Evolutionary conservation across 2,329 filamentous ascomycete species (phyloP).

Genomic region (Hypoxylon sp.): DNA sequence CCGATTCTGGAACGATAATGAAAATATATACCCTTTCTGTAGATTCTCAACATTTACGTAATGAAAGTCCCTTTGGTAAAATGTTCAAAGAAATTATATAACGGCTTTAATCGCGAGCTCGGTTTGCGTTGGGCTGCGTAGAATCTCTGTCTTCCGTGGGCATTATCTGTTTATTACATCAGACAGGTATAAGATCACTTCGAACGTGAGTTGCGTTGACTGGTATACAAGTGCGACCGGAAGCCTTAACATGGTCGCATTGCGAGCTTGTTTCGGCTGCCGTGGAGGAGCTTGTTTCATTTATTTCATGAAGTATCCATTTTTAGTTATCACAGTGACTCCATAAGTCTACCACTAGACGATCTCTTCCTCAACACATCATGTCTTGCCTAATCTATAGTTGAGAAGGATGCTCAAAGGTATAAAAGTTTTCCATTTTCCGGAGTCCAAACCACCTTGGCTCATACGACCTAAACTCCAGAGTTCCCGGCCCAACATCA

Average conservation of each 20-base stretch:
- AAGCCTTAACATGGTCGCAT: neutral
- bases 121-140: neutral
- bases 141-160: neutral
- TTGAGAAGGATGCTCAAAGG: neutral
- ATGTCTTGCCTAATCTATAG: neutral
- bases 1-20: conserved; percentile 9
- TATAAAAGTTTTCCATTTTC: neutral
- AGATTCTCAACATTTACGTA: too few species aligned
- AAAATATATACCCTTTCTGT: conserved; percentile 31
- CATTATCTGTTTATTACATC: too few species aligned
- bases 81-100: neutral
- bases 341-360: neutral
- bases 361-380: neutral
- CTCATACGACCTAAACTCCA: conserved; percentile 1
- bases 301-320: conserved; percentile 5
- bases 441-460: neutral
- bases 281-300: neutral
- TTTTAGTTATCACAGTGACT: conserved; percentile 18
- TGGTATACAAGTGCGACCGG: neutral
- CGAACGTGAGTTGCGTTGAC: too few species aligned
- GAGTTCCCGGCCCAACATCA: neutral
- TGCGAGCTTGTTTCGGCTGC: neutral
- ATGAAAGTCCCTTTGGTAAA: too few species aligned
- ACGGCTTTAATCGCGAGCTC: neutral
- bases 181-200: neutral